A percentile compares a stretch with the other conserved stretches of the same genome.
Conservation (phyloP, 2,329 filamentous ascomycete genomes). For the Beauveria rudraprayagi region DNA sequence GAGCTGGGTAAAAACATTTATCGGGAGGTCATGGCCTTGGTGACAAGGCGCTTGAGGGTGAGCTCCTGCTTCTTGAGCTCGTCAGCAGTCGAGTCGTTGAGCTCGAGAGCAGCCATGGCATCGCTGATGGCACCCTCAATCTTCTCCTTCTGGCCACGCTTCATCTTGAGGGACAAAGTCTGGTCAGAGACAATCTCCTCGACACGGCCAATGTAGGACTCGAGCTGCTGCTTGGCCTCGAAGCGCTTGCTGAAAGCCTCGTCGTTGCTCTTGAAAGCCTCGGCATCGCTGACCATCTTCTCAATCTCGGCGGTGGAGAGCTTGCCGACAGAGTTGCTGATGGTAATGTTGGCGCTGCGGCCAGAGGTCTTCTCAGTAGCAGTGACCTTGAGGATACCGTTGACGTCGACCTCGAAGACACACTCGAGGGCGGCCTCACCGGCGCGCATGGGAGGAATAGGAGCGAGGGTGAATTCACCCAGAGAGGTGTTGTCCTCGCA, state of each 20-base stretch:
- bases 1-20: constrained; percentile 40
- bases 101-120: constrained; percentile 94
- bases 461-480: constrained; percentile 93
- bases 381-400: constrained; percentile 99
- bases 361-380: constrained; percentile 98
- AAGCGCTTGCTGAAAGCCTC: constrained; percentile 99
- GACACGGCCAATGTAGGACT: constrained; percentile 96
- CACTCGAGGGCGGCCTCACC: constrained; percentile 95
- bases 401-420: constrained; percentile 99
- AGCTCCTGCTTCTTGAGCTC: constrained; percentile 99
- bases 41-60: constrained; percentile 92
- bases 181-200: constrained; percentile 99
- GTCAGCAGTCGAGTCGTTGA: constrained; percentile 83
- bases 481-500: constrained; percentile 97
- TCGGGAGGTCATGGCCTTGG: constrained; percentile 93
- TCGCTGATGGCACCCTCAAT: constrained; percentile 95
- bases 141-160: constrained; percentile 99
- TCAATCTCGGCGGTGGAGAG: constrained; percentile 91
- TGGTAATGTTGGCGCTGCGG: constrained; percentile 98
- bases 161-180: constrained; percentile 90
- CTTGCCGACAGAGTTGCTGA: constrained; percentile 99
- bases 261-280: constrained; percentile 97
- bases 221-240: constrained; percentile 97
- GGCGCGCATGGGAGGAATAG: constrained; percentile 79
- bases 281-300: constrained; percentile 93